Conservation (phyloP, 176 grass and related monocot species). For the Avena insularis region DNA sequence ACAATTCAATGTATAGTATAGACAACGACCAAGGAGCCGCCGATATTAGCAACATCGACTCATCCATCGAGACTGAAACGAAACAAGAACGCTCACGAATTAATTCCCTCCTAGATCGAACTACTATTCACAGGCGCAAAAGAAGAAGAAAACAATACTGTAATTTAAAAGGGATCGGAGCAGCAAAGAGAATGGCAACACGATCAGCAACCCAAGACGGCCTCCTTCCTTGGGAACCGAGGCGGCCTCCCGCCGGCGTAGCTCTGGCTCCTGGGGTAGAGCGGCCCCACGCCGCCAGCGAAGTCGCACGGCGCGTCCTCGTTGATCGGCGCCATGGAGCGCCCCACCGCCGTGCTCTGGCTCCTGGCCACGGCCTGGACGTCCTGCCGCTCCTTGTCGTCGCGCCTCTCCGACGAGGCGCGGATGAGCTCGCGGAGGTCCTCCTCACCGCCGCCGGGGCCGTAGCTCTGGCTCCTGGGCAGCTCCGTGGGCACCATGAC, state of each 20-base stretch:
- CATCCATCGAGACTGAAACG: neutral
- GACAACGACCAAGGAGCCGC: neutral
- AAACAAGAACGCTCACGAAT: neutral
- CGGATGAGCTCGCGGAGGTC: conserved; percentile 57
- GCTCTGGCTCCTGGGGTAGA: conserved; percentile 47
- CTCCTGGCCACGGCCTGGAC: conserved; percentile 46
- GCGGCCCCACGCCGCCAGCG: conserved; percentile 18
- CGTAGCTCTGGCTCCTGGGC: conserved; percentile 41
- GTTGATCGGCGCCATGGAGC: conserved; percentile 56
- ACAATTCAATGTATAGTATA: neutral
- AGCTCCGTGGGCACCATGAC: conserved; percentile 37
- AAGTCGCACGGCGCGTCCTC: conserved; percentile 62
- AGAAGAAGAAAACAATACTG: neutral
- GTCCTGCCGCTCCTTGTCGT: neutral
- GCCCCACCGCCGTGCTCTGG: conserved; percentile 46
- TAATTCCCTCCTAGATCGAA: neutral
- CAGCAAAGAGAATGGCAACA: neutral
- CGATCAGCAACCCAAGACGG: conserved; percentile 34
- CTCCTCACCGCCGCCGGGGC: conserved; percentile 15
- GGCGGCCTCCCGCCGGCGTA: conserved; percentile 42
- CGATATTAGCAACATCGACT: neutral
- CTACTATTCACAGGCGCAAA: conserved; percentile 12
- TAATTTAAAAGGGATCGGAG: neutral
- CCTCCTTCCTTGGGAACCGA: conserved; percentile 17
- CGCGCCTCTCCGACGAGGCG: conserved; percentile 45